These are phyloP conservation scores for Sugiyamaella castrensis DNA, from an alignment of 1,139 yeast species.

Conservation along the genomic window DNA sequence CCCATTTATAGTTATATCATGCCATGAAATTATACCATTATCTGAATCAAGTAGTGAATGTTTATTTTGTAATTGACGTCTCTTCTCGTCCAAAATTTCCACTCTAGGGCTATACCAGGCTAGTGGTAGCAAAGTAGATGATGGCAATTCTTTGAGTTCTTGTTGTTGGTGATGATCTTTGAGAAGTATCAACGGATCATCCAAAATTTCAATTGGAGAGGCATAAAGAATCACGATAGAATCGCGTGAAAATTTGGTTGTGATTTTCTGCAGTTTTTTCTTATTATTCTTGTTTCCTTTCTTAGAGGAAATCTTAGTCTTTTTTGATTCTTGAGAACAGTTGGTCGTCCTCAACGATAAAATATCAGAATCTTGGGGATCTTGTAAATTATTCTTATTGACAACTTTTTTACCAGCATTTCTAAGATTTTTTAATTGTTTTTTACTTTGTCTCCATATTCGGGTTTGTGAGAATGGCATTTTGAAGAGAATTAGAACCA, in stretches of 20 bases:
- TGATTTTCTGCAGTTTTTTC: not conserved
- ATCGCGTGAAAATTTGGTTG: not conserved
- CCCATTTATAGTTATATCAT: constrained; percentile 3
- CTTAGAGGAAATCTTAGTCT: not conserved
- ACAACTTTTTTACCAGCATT: not conserved
- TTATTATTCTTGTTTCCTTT: not conserved
- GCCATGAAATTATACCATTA: constrained; percentile 4
- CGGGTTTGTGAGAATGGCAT: constrained; percentile 1
- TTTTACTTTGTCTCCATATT: constrained; percentile 8
- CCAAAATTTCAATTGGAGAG: constrained; percentile 8
- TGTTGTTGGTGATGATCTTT: not conserved
- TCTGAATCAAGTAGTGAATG: constrained; percentile 3
- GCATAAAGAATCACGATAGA: constrained; percentile 7
- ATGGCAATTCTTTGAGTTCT: not conserved
- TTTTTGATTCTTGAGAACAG: not conserved
- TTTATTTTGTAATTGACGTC: constrained; percentile 3
- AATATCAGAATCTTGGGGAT: no score
- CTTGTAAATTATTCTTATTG: no score
- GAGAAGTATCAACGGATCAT: not conserved
- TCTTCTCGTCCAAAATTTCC: constrained; percentile 13
- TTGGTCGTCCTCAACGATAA: no score
- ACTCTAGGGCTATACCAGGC: constrained; percentile 16
- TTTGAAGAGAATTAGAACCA: not conserved
- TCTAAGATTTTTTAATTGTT: not conserved
- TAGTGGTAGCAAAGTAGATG: constrained; percentile 8